Base-by-base conservation (phyloP, 2,329 filamentous ascomycete species). In the Aspergillus sp. region DNA sequence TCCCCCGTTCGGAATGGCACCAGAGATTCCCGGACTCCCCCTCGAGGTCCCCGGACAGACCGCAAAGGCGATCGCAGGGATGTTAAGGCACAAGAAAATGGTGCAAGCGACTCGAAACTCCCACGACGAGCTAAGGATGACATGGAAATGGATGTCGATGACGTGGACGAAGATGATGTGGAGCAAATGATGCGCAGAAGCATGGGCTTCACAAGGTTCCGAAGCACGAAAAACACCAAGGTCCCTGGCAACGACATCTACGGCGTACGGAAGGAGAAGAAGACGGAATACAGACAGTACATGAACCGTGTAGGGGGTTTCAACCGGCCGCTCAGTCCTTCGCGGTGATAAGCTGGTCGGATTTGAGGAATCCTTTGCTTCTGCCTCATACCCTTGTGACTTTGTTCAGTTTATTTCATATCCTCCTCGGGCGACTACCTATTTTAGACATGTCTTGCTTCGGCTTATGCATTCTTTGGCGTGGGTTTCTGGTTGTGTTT, bases 281-380 rank as follows among this genome's bases (percentile, higher is more conserved):
- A 91, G 83, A 89, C 87, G 13, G 84, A 95, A 78, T 97, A 97
- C 68, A 82, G 94, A 62, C 94, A 99, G 81, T 99, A 99, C 73
- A 99, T 99, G 85, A 80, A 78, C 58, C 76, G 77, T 58, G 58
- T 70, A 25, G 76, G 76, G 52, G 77, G 77, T 50, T 79, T 79
- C 66, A 79, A 79, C 60, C 65, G 76, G 56, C 76, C 77, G 23
- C 68, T 79, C 59, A 78, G 76, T 64, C 76, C 76, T 23, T 69
- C 69, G 45, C 68, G 73, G 61, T 71, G 56, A 69, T 53, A 17
- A 23, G 20, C 11, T 50, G n/a, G 1, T 20, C 36, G 20, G 19
- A 20, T 20, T 11, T 31, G 47, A 42, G 23, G 23, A 47, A 45
- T 52, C 29, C 23, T 51, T 51, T 57, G 19, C 47, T 41, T 31